Conservation (phyloP, 78 protist genomes). For the Chrysochromulina tobinii region DNA sequence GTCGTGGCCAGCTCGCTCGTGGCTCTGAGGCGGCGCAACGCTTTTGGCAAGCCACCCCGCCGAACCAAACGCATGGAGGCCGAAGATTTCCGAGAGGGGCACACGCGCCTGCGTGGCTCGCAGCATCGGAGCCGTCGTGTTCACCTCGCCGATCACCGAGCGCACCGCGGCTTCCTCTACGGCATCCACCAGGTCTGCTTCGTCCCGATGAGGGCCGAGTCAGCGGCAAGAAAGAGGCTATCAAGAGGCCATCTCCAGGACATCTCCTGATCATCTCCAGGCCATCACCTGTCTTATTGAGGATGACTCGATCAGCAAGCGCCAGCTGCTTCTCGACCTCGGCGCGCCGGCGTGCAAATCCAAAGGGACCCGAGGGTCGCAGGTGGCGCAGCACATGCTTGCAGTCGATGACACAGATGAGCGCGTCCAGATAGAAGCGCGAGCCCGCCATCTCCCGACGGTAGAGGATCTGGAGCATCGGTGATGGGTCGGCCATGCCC, state of each 20-base stretch:
- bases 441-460: conserved; percentile 16
- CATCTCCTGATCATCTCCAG: conserved; percentile 11
- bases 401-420: conserved; percentile 6
- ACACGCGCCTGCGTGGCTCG: too few relatives aligned
- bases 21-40: too few relatives aligned
- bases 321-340: conserved; percentile 21
- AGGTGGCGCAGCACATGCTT: not conserved
- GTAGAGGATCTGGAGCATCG: not conserved
- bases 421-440: not conserved
- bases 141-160: not conserved
- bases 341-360: not conserved
- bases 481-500: conserved; percentile 38
- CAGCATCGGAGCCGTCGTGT: not conserved
- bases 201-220: not conserved
- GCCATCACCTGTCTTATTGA: not conserved
- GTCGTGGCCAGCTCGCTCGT: too few relatives aligned
- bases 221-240: not conserved
- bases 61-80: too few relatives aligned
- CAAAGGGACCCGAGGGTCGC: not conserved
- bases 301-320: not conserved
- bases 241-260: not conserved
- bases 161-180: not conserved
- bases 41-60: too few relatives aligned
- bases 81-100: too few relatives aligned
- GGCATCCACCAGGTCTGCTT: not conserved